Evolutionary conservation across 805 yeast species (phyloP), one percentile per base, ranked within the genome.

Genomic region (Candida orba): DNA sequence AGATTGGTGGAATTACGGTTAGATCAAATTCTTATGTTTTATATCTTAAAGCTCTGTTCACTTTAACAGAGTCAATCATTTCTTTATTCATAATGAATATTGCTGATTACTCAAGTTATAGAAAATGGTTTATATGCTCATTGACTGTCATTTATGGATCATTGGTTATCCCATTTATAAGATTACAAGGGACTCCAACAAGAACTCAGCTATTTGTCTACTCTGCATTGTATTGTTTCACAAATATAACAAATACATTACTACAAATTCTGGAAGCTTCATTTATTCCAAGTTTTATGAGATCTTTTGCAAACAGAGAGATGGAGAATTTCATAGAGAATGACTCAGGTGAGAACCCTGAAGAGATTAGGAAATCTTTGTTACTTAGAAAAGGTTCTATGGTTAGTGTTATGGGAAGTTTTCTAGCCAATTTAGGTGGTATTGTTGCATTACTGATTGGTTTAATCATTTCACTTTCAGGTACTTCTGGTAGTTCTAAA

Each of bases 241-340:
- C 64, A 34, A 58, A 57, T 32, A 47, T 65, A 12, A 49, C 51
- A 17, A 62, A 59, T 45, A 57, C 64, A 1, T 46, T 64, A 2
- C 60, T 67, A 42, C 68, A 68, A 46, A 64, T 66, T 14, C 36
- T 66, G 18, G 71, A 67, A 44, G 71, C 65, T 1, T 63, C 71
- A 1, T 68, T 66, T 41, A 65, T 68, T 34, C 73, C 73, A 2
- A 39, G 62, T 18, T 65, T 68, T 42, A 67, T 68, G 72, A 55
- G 67, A 39, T 64, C 65, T 7, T 50, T 54, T 3, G 57, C 50
- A 5, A n/a, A 22, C 3, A 35, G 20, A 8, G 43, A 43, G 4
- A 24, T 46, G 3, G 58, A 53, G 37, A 54, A 47, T 8, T 29
- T 18, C 12, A 13, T 9, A 4, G 9, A 35, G 8, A 8, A 8